phyloP scores from a whole-genome alignment of 1,284 basidiomycete species.

The Pseudozyma pruni region DNA sequence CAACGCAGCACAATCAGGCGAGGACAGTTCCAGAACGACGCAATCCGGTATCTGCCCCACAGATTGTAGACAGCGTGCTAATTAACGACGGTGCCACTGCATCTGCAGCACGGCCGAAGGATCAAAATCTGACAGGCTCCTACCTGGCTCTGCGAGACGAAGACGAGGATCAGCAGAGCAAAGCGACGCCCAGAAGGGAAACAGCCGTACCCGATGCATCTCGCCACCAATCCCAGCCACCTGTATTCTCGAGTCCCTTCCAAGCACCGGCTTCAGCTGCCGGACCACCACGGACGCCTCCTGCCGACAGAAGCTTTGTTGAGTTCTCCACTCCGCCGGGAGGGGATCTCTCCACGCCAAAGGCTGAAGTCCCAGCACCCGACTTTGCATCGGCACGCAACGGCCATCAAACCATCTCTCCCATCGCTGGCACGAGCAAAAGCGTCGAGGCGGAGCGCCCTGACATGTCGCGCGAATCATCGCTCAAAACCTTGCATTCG shows the following conservation, averaged over 20 bases:
- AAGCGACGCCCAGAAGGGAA: neutral
- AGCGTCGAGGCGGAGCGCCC: neutral
- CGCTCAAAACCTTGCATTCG: constrained; percentile 33
- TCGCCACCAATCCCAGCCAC: constrained; percentile 1
- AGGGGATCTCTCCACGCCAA: constrained; percentile 11
- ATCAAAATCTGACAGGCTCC: constrained; percentile 2
- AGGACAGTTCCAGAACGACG: too few relatives aligned
- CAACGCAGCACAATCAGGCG: too few relatives aligned
- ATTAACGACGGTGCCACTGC: constrained; percentile 9
- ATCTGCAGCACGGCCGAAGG: constrained; percentile 1
- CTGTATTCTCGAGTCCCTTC: neutral
- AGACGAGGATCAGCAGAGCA: constrained; percentile 16
- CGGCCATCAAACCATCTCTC: neutral
- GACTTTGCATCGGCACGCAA: constrained; percentile 11
- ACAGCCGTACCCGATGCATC: neutral
- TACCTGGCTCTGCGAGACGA: constrained; percentile 39
- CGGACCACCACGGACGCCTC: constrained; percentile 13
- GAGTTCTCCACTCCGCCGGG: constrained; percentile 17
- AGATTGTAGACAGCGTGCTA: too few relatives aligned
- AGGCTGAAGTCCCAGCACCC: constrained; percentile 1
- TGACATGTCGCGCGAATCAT: constrained; percentile 25
- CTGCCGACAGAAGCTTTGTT: constrained; percentile 27
- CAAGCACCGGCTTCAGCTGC: neutral
- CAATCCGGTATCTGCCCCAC: too few relatives aligned
- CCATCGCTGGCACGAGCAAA: neutral